Evolutionary conservation across 2,329 filamentous ascomycete genomes (phyloP).

Genomic region (Myriosclerotinia scirpicola): DNA sequence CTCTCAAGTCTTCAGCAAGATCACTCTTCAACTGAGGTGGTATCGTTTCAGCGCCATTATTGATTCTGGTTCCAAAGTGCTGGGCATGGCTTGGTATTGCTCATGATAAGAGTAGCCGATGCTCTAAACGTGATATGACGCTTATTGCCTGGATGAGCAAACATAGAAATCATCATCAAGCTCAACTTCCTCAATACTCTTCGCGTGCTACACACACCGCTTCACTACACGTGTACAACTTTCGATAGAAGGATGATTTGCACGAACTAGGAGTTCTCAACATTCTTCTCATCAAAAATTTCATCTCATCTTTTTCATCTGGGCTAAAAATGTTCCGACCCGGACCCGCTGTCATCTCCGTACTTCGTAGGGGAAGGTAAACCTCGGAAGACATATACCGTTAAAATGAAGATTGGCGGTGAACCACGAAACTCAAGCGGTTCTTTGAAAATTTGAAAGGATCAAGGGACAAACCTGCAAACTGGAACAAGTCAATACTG

Average conservation of each 20-base stretch:
- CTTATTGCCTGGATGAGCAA: slow-evolving; percentile 5
- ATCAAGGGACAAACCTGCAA: neutral
- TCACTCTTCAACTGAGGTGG: too few relatives aligned
- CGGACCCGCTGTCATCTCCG: slow-evolving; percentile 17
- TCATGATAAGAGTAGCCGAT: too few relatives aligned
- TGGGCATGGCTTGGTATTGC: too few relatives aligned
- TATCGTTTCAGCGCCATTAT: neutral
- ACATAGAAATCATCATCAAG: neutral
- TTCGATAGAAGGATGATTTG: neutral
- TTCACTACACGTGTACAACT: neutral
- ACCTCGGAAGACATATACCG: neutral
- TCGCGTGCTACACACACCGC: slow-evolving; percentile 13
- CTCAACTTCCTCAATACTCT: neutral
- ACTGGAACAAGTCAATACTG: neutral
- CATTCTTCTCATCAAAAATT: neutral
- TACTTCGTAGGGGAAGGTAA: neutral
- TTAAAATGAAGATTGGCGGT: slow-evolving; percentile 13
- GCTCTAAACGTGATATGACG: slow-evolving; percentile 6
- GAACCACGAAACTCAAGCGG: neutral
- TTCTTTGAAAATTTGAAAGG: neutral
- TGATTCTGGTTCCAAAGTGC: too few relatives aligned
- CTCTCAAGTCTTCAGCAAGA: too few relatives aligned
- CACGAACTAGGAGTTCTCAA: neutral
- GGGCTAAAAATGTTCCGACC: neutral
- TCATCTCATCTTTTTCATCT: neutral